Percentiles rank a stretch among this genome's conserved stretches.
Conservation (phyloP, 2,329 filamentous ascomycete species). For the Coleophoma eucalyptorum region DNA sequence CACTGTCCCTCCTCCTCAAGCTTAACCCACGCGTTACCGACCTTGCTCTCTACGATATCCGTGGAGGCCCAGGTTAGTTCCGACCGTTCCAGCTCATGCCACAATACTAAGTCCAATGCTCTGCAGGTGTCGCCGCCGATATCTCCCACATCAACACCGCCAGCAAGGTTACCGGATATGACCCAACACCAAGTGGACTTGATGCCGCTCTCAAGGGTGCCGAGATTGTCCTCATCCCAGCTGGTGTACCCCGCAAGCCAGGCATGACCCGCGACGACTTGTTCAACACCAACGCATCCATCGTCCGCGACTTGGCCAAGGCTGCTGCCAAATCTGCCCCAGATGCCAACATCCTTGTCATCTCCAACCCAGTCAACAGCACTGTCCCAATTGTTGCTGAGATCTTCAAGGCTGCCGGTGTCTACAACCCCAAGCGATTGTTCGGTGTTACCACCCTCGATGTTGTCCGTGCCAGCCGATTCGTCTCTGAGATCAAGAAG, state of each 20-base stretch:
- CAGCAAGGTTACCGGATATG: conserved; percentile 88
- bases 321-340: conserved; percentile 84
- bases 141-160: conserved; percentile 99
- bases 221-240: conserved; percentile 95
- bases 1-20: conserved; percentile 96
- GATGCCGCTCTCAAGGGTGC: conserved; percentile 76
- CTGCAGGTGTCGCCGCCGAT: conserved; percentile 89
- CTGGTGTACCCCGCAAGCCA: conserved; percentile 90
- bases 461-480: conserved; percentile 94
- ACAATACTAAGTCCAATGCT: conserved; percentile 15
- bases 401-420: conserved; percentile 90
- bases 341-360: conserved; percentile 93
- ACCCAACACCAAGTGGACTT: conserved; percentile 72
- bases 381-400: conserved; percentile 97
- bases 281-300: conserved; percentile 99
- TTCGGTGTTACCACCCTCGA: conserved; percentile 99
- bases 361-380: conserved; percentile 99
- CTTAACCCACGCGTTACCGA: conserved; percentile 92
- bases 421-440: conserved; percentile 99
- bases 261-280: conserved; percentile 99
- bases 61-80: conserved; percentile 79
- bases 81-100: conserved; percentile 12
- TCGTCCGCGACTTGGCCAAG: conserved; percentile 97
- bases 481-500: conserved; percentile 91
- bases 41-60: conserved; percentile 97